Conservation (phyloP, 257 asterid species). For the Gentiana macrophylla region DNA sequence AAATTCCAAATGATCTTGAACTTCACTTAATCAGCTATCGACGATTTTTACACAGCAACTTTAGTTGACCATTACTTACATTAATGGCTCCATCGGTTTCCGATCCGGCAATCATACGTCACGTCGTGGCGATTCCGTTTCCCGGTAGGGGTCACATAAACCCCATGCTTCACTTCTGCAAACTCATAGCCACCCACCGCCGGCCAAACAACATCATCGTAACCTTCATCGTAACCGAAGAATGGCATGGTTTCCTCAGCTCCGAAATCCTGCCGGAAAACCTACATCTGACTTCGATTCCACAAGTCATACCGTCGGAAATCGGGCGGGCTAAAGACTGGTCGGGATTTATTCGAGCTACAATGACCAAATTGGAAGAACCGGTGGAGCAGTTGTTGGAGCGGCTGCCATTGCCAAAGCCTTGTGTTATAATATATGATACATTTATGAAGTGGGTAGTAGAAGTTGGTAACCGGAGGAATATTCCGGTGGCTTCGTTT, state of each 20-base stretch:
- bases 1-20: too few relatives aligned
- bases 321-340: constrained; percentile 34
- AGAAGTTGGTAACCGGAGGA: constrained; percentile 24
- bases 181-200: constrained; percentile 17
- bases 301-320: constrained; percentile 56
- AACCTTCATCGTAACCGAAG: constrained; percentile 40
- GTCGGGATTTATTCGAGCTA: constrained; percentile 21
- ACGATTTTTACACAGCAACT: too few relatives aligned
- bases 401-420: constrained; percentile 13
- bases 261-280: constrained; percentile 26
- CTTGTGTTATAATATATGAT: constrained; percentile 26
- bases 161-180: constrained; percentile 31
- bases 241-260: constrained; percentile 32
- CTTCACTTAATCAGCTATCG: too few relatives aligned
- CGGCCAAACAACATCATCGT: constrained; percentile 12
- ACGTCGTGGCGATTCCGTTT: constrained; percentile 64
- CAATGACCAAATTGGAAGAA: constrained; percentile 17
- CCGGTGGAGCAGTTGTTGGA: constrained; percentile 22
- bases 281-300: constrained; percentile 29
- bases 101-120: constrained; percentile 12
- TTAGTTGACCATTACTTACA: too few relatives aligned
- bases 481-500: constrained; percentile 37
- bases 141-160: constrained; percentile 88
- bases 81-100: too few relatives aligned
- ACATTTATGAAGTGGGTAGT: constrained; percentile 24